Conservation (phyloP, 2,329 filamentous ascomycete genomes). For the Colletotrichum sp. region DNA sequence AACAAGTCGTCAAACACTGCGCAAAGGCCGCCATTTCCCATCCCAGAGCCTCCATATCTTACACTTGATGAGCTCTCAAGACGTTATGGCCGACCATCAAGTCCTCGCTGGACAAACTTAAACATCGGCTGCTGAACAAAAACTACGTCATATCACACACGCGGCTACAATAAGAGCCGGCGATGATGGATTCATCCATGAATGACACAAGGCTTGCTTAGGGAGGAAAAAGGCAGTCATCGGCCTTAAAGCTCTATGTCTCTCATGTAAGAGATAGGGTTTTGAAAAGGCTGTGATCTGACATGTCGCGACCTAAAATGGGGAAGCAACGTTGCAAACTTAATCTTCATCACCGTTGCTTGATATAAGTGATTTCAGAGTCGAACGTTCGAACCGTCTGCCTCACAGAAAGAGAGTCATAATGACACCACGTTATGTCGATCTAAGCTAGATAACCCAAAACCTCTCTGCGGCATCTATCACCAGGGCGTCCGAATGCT, state of each 20-base stretch:
- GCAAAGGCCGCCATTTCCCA: background rate
- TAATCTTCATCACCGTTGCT: background rate
- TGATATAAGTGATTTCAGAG: background rate
- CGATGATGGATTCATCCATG: background rate
- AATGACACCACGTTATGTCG: background rate
- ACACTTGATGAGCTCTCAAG: background rate
- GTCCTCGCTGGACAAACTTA: background rate
- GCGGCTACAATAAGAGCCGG: background rate
- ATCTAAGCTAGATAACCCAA: background rate
- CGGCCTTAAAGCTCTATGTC: background rate
- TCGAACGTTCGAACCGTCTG: background rate
- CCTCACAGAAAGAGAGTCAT: background rate
- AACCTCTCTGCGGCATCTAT: background rate
- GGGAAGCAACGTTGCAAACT: background rate
- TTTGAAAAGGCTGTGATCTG: background rate
- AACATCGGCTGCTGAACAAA: background rate
- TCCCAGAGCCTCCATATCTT: background rate
- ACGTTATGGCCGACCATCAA: background rate
- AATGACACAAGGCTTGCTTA: background rate
- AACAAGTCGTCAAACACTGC: background rate
- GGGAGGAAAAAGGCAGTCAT: background rate
- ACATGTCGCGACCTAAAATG: background rate
- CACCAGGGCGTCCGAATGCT: background rate
- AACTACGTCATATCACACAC: background rate
- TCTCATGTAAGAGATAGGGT: background rate